Evolutionary conservation across 208 protist species (phyloP), one percentile per base, ranked within the genome.

Genomic region (Acanthamoeba healyi): DNA sequence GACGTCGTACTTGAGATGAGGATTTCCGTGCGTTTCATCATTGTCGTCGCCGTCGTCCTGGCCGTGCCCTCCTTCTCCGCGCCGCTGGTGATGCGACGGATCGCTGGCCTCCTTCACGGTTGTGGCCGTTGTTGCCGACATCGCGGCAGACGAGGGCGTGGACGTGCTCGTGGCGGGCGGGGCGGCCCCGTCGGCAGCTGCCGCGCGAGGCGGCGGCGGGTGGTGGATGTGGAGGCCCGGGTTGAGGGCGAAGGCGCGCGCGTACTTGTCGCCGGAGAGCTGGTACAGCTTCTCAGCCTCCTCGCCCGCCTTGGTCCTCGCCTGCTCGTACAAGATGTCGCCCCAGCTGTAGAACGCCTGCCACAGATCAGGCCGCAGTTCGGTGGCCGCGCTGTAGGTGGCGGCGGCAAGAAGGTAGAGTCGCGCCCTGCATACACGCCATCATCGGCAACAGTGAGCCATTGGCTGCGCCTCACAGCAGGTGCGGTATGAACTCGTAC

Each of bases 241-340:
- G 42, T 79, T 79, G 36, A 79, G 38, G 36, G 70, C 70, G 24
- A 79, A 79, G 36, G 70, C 70, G 12, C 38, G 29, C 7, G 70
- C 70, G 24, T 79, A 79, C 36, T 79, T 79, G 15, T 79, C 70
- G 12, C 70, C 70, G 7, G 70, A 10, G 17, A 44, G n/a, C 12
- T 79, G 70, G 38, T 42, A 79, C 29, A 79, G 70, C 38, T 79
- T 79, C 70, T 79, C 70, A 44, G 70, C 70, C 24, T 79, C 70
- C 6, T 79, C 70, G 38, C 70, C 70, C 14, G 32, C 70, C 34
- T 36, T 79, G 15, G 34, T 10, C 42, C 70, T 79, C 17, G 70
- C 70, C 32, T 79, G 70, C 24, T 79, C 70, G 70, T 79, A 79
- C 70, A 79, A 42, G 17, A 44, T 24, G 36, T 79, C 70, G 38